Evolutionary conservation across 805 yeast genomes (phyloP).

Genomic region (Saccharomycopsis capsularis): DNA sequence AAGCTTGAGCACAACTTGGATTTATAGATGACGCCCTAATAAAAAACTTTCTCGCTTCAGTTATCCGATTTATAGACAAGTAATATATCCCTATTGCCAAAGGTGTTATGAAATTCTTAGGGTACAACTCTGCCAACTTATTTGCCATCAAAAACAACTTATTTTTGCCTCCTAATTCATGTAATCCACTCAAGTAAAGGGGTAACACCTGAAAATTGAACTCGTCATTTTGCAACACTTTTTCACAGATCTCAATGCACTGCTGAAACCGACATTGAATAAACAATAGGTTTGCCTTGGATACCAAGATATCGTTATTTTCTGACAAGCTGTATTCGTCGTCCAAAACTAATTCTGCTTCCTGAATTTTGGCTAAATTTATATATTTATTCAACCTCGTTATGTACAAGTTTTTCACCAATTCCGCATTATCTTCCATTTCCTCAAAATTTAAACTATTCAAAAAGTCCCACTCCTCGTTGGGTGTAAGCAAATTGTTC

Average conservation of each 20-base stretch:
- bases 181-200: slow-evolving; percentile 71
- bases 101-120: slow-evolving; percentile 82
- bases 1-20: slow-evolving; percentile 89
- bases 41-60: slow-evolving; percentile 82
- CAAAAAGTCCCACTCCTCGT: slow-evolving; percentile 81
- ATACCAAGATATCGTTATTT: slow-evolving; percentile 61
- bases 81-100: slow-evolving; percentile 89
- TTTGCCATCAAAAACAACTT: slow-evolving; percentile 77
- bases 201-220: slow-evolving; percentile 69
- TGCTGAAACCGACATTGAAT: slow-evolving; percentile 73
- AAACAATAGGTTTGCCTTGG: slow-evolving; percentile 63
- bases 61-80: slow-evolving; percentile 58
- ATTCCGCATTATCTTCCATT: slow-evolving; percentile 72
- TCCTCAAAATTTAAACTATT: slow-evolving; percentile 58
- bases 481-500: slow-evolving; percentile 70
- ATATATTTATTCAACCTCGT: slow-evolving; percentile 69
- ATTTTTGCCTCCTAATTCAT: slow-evolving; percentile 78
- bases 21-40: slow-evolving; percentile 82
- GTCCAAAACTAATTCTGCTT: slow-evolving; percentile 55
- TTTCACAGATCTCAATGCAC: slow-evolving; percentile 70
- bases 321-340: slow-evolving; percentile 68
- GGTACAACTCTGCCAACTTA: slow-evolving; percentile 76
- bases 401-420: slow-evolving; percentile 70
- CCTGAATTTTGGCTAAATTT: slow-evolving; percentile 50
- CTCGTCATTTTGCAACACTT: slow-evolving; percentile 48